Base-by-base conservation (phyloP, 1,139 yeast species). In the Wickerhamiella pararugosa region DNA sequence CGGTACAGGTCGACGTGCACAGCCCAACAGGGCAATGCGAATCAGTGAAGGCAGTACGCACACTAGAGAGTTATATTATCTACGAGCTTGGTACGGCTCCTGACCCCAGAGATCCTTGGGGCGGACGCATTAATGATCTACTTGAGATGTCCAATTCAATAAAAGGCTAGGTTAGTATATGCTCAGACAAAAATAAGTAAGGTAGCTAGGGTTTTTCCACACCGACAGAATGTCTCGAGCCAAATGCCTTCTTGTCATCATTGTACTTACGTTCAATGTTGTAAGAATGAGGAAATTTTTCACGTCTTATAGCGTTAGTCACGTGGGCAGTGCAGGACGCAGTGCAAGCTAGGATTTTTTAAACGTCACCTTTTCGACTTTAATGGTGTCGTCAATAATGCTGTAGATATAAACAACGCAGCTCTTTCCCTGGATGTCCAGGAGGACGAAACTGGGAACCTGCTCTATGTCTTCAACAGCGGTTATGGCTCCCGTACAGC, bases 141-240 rank as follows among this genome's bases (percentile, higher is more conserved):
- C 28, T 40, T 7, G 35, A 37, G 8, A 32, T 32, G 31, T 34
- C 36, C 4, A 25, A 27, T 3, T 27, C 36, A n/a, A 10, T 32
- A 34, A 11, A n/a, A 36, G 15, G 15, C 41, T 40, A 29, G 32
- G 54, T 51, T 51, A 51, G 54, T 45, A 51, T 45, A 15, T 49
- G 44, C 42, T 61, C 65, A 66, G 69, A 61, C 60, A 58, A 53
- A 56, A 52, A 55, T 15, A 53, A 53, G 43, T 60, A 70, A 79
- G 87, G 87, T 79, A 79, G 87, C 92, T 76, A 70, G 87, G 73
- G 64, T 79, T 78, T 79, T 79, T 80, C 92, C 92, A 80, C 92
- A 80, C 70, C 81, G 82, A 79, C 83, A 69, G 61, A 69, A 61
- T 49, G 82, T 78, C 90, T 80, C 90, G 92, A 80, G 92, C 90